Evolutionary conservation across 75 land plant species (phyloP), one percentile per base, ranked within the genome.

Genomic region (Azolla pinnata): DNA sequence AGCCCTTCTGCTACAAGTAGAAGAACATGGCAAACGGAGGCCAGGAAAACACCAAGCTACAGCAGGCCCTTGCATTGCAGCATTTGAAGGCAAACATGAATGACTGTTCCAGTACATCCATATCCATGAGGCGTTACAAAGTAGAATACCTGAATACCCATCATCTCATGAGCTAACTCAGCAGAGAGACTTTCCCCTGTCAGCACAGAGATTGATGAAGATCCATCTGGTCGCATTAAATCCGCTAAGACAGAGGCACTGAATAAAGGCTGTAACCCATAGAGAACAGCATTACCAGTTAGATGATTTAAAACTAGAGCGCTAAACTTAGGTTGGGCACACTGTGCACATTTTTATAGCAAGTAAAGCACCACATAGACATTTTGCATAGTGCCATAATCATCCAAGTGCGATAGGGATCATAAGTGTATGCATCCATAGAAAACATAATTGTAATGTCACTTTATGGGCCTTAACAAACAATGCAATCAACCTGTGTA

Each of bases 181-280:
- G 96, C 87, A 49, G 98, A 83, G 35, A 89, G 49, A 27, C 75
- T 28, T 47, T 93, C 96, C 28, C 98, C 90, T 64, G 62, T 64
- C 27, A 89, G 20, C 14, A 88, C 84, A 59, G 89, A 63, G 47
- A 89, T 47, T 12, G 82, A 51, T 14, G 90, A 85, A 38, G 90
- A 85, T 12, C 98, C 98, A 77, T 93, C 98, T 50, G 96, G 90
- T 33, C 87, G 76, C 75, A 80, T 93, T 63, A 93, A 79, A 64
- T 93, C 98, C 33, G 79, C 60, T 52, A 93, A 68, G 54, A 85
- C 64, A 55, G 88, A 84, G 38, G 98, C 74, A 69, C 96, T 89
- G 44, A 82, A 83, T 40, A 93, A 59, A 75, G 98, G 96, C 98
- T 93, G 92, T 78, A 80, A 46, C 49, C 2, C 14, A 46, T 4